Conservation (phyloP, 129 eudicot species). For the Arctium minus region DNA sequence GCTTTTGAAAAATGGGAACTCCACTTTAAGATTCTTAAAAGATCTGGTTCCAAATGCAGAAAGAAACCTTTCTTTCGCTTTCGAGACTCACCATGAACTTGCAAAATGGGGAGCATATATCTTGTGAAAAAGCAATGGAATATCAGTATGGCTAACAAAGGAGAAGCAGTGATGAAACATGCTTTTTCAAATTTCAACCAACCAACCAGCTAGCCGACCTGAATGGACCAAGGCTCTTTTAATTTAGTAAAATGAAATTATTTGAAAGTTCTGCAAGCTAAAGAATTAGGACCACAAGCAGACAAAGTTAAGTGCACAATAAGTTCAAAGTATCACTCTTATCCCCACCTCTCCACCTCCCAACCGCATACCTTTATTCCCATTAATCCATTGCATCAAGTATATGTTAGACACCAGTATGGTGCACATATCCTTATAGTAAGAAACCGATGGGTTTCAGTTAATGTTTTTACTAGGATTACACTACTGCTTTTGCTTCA, state of each 20-base stretch:
- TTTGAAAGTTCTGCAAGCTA: slow-evolving; percentile 1
- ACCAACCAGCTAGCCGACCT: slow-evolving; percentile 28
- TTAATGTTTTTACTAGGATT: not conserved
- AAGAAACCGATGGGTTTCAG: not conserved
- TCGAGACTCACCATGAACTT: slow-evolving; percentile 23
- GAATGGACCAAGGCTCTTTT: slow-evolving; percentile 23
- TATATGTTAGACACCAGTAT: slow-evolving; percentile 10
- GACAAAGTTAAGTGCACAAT: slow-evolving; percentile 43
- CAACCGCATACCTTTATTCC: slow-evolving; percentile 30
- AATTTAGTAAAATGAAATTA: not conserved
- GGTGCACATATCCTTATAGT: not conserved
- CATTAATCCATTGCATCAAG: slow-evolving; percentile 12
- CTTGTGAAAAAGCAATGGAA: slow-evolving; percentile 33
- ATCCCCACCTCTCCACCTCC: slow-evolving; percentile 28
- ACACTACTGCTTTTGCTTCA: not conserved
- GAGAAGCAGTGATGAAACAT: slow-evolving; percentile 23
- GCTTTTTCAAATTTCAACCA: slow-evolving; percentile 7
- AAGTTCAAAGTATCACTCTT: slow-evolving; percentile 26
- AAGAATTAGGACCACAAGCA: slow-evolving; percentile 39
- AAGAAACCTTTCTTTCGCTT: slow-evolving; percentile 23
- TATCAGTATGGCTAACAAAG: slow-evolving; percentile 35
- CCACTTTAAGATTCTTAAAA: slow-evolving; percentile 30
- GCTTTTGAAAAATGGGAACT: slow-evolving; percentile 25
- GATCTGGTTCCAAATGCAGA: slow-evolving; percentile 34
- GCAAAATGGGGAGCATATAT: slow-evolving; percentile 39